Base-by-base conservation (phyloP, 2,329 filamentous ascomycete genomes). In the Ophiostoma triangulosporum region DNA sequence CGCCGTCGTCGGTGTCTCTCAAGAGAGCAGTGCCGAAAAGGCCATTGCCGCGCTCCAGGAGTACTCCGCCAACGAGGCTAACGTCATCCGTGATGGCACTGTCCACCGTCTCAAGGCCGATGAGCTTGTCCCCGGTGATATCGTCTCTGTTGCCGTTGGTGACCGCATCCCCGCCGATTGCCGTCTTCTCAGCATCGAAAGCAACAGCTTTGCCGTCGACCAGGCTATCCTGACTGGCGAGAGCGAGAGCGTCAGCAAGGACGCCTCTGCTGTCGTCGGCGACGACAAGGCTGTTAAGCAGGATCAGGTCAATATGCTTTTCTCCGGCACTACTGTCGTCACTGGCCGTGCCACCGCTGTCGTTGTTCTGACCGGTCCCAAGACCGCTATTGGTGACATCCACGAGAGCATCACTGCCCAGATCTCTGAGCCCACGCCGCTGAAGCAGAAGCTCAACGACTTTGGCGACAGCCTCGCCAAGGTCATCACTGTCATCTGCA, bases 401-500 rank as follows among this genome's bases (percentile, higher is more conserved):
- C 93, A 98, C 66, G 93, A 97, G 71, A 97, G 90, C 73, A 98
- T 98, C 65, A 90, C 89, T 6, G 86, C 91, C 35, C 94, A 98
- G 69, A 98, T 98, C 63, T 97, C 91, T 22, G 90, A 95, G 66
- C 93, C 93, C 0, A 98, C 93, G 0, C 93, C 93, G 14, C 71
- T 98, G 61, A 98, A 98, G 76, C 88, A 98, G 75, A 98, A 98
- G 75, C 78, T 98, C 58, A 96, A 98, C 68, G 89, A 97, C 64
- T 98, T 98, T 65, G 94, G 93, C 58, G 93, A 98, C 70, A 84
- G 80, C 65, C 76, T 98, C 58, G 94, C 94, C 62, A 98, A 97
- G 76, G 93, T 97, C 57, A 98, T 98, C 61, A 97, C 91, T 6
- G 85, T 90, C 57, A 98, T 98, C 64, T 98, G 94, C 69, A 75